Percentiles rank a stretch among this genome's conserved stretches.
These are phyloP conservation scores for Leptographium lundbergii DNA, from an alignment of 2,329 filamentous ascomycete genomes.

Conservation along the genomic window DNA sequence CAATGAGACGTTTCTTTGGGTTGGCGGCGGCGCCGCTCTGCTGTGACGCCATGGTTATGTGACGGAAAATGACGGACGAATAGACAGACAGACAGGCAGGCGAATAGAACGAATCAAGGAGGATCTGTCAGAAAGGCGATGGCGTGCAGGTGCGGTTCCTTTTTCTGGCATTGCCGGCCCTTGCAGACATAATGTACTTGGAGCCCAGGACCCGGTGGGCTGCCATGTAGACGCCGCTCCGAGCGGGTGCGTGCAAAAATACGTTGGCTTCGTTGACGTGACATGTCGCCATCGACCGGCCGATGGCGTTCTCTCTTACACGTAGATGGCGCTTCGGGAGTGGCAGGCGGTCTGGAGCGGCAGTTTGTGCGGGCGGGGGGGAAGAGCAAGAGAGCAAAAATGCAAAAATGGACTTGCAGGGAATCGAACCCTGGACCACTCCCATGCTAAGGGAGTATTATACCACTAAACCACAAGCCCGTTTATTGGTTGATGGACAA, in stretches of 20 bases:
- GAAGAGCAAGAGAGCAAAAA: not conserved
- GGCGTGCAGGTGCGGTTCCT: not conserved
- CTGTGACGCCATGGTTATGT: not conserved
- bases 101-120: not conserved
- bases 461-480: constrained; percentile 6
- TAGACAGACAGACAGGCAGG: not conserved
- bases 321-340: not conserved
- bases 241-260: not conserved
- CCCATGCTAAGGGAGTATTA: constrained; percentile 7
- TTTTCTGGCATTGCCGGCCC: not conserved
- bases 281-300: not conserved
- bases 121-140: not conserved
- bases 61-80: not conserved
- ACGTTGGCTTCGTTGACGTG: not conserved
- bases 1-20: constrained; percentile 9
- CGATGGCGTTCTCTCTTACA: not conserved
- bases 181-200: not conserved
- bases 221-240: not conserved
- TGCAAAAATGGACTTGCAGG: constrained; percentile 3
- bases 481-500: not conserved
- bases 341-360: not conserved
- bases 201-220: too few relatives aligned
- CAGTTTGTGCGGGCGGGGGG: too few relatives aligned
- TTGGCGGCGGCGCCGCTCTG: not conserved
- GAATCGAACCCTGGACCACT: constrained; percentile 6